Evolutionary conservation across 306 rosid species (phyloP).

Genomic region (Senna siamea): DNA sequence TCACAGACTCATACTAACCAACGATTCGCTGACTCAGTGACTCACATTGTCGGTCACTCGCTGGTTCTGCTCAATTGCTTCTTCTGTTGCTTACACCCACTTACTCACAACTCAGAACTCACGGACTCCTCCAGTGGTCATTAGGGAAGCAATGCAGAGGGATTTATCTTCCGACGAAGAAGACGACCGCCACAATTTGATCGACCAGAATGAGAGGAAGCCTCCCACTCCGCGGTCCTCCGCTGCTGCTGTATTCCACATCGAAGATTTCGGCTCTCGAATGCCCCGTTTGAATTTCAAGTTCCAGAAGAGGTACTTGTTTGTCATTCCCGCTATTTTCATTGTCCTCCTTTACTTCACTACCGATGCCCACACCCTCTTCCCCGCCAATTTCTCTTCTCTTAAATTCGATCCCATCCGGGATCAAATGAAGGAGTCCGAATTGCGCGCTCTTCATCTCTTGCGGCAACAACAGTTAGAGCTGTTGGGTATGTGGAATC

Average conservation of each 20-base stretch:
- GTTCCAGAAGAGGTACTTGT: slow-evolving; percentile 54
- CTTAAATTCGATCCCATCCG: slow-evolving; percentile 42
- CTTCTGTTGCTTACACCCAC: neutral
- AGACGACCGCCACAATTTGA: slow-evolving; percentile 75
- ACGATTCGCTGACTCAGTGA: slow-evolving; percentile 26
- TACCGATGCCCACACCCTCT: slow-evolving; percentile 51
- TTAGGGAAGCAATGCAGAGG: slow-evolving; percentile 42
- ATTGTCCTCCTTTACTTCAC: slow-evolving; percentile 52
- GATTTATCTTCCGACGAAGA: slow-evolving; percentile 83
- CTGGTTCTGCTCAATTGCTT: neutral
- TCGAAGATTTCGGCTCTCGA: slow-evolving; percentile 50
- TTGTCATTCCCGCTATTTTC: slow-evolving; percentile 53
- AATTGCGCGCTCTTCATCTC: slow-evolving; percentile 78
- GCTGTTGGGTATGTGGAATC: slow-evolving; percentile 69
- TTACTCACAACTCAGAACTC: neutral
- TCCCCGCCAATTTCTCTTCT: slow-evolving; percentile 47
- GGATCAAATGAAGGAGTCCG: slow-evolving; percentile 74
- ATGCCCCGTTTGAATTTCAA: slow-evolving; percentile 44
- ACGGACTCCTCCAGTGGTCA: neutral
- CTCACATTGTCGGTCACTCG: neutral
- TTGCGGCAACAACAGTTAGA: slow-evolving; percentile 64
- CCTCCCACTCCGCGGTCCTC: slow-evolving; percentile 43
- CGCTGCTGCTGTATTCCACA: slow-evolving; percentile 50
- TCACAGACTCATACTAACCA: neutral
- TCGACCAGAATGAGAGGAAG: slow-evolving; percentile 63